Evolutionary conservation across 177 flowering plant species (phyloP).

Genomic region (Telopea speciosissima): DNA sequence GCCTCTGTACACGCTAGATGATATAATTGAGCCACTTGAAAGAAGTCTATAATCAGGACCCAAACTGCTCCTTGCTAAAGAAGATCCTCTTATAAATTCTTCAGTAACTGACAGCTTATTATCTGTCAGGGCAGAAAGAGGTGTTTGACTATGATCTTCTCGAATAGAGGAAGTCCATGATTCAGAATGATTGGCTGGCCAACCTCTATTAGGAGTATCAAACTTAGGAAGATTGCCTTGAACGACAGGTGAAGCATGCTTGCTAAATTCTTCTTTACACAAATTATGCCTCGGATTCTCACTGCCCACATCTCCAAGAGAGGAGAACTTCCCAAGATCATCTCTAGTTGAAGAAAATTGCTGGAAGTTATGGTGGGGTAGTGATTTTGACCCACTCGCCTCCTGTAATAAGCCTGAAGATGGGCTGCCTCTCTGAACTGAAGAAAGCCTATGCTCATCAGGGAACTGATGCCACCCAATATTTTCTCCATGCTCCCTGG

Average conservation of each 20-base stretch:
- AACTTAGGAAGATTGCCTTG: conserved; percentile 11
- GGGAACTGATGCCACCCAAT: conserved; percentile 15
- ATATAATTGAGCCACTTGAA: conserved; percentile 23
- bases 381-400: not conserved
- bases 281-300: conserved; percentile 12
- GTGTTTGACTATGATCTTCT: conserved; percentile 11
- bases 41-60: conserved; percentile 21
- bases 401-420: not conserved
- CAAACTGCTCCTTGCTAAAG: conserved; percentile 13
- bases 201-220: conserved; percentile 4
- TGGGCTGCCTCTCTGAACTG: conserved; percentile 16
- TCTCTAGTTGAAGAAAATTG: too few relatives aligned
- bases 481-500: conserved; percentile 20
- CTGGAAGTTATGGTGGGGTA: conserved; percentile 2
- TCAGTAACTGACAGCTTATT: conserved; percentile 3
- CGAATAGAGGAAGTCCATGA: conserved; percentile 6
- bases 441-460: conserved; percentile 15
- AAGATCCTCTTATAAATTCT: conserved; percentile 10
- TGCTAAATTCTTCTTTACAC: conserved; percentile 5
- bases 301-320: conserved; percentile 18
- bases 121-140: conserved; percentile 6
- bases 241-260: conserved; percentile 10
- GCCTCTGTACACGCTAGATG: conserved; percentile 17
- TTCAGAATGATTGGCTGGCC: conserved; percentile 8
- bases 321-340: conserved; percentile 6